Conservation (phyloP, 192 early-diverging fungal genomes). For the Linnemannia exigua region DNA sequence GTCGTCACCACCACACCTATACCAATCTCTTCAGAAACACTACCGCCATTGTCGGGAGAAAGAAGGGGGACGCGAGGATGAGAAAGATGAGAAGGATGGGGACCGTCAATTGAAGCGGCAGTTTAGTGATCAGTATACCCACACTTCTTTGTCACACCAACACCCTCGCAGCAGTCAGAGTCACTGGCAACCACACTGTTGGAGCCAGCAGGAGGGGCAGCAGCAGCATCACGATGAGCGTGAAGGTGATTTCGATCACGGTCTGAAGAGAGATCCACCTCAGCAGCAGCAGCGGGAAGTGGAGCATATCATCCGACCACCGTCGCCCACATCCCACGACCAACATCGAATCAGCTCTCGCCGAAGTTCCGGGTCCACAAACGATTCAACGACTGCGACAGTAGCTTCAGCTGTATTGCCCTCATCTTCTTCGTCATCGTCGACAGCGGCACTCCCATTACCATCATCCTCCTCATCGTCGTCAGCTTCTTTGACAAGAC, state of each 20-base stretch:
- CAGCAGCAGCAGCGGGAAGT: background rate
- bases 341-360: background rate
- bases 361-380: background rate
- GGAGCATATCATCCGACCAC: background rate
- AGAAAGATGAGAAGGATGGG: background rate
- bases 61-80: background rate
- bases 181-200: background rate
- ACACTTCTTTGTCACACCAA: background rate
- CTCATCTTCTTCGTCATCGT: background rate
- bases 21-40: background rate
- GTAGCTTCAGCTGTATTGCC: background rate
- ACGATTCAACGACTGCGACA: slow-evolving; percentile 15
- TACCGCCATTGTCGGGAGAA: background rate
- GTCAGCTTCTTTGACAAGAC: background rate
- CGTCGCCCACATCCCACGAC: background rate
- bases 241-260: background rate
- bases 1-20: background rate
- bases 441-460: background rate
- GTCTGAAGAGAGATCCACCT: background rate
- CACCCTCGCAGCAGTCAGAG: slow-evolving; percentile 3
- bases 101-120: background rate
- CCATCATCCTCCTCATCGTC: background rate
- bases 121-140: background rate
- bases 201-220: background rate
- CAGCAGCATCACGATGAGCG: background rate